phyloP scores from a whole-genome alignment of 148 eudicot species.

The Mesembryanthemum crystallinum region DNA sequence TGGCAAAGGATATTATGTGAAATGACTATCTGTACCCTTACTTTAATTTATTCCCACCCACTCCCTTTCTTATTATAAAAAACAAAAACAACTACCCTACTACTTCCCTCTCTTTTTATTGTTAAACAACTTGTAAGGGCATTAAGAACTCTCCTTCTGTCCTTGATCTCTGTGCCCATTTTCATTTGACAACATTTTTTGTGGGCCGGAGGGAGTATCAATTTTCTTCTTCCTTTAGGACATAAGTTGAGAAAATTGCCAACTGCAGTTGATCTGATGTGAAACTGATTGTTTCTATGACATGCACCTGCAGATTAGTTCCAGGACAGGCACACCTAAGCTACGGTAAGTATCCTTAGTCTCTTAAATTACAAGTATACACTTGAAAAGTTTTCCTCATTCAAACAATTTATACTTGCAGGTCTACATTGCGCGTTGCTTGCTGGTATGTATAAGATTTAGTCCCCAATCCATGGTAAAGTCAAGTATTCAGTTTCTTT shows the following conservation, averaged over 20 bases:
- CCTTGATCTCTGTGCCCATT: too few relatives aligned
- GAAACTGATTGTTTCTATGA: conserved; percentile 2
- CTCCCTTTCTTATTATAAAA: too few relatives aligned
- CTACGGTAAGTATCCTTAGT: conserved; percentile 57
- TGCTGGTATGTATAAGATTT: conserved; percentile 61
- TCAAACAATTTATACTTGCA: conserved; percentile 29
- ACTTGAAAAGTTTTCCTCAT: conserved; percentile 10
- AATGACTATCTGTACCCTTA: too few relatives aligned
- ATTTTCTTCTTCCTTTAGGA: neutral
- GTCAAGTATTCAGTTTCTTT: neutral
- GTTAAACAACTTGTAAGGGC: too few relatives aligned
- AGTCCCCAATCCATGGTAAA: neutral
- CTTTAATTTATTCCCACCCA: too few relatives aligned
- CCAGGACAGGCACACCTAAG: conserved; percentile 93
- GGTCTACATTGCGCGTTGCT: conserved; percentile 93
- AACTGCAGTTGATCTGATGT: neutral
- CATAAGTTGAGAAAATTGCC: too few relatives aligned
- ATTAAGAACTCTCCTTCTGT: too few relatives aligned
- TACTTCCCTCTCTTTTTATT: too few relatives aligned
- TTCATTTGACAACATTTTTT: too few relatives aligned
- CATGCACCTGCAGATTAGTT: conserved; percentile 65
- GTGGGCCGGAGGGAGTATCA: too few relatives aligned
- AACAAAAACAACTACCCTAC: too few relatives aligned
- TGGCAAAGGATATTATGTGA: too few relatives aligned
- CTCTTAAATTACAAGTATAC: neutral